A percentile compares a stretch with the other conserved stretches of the same genome.
Evolutionary conservation across 202 grass and related monocot genomes (phyloP).

Genomic region (Elaeis oleifera): DNA sequence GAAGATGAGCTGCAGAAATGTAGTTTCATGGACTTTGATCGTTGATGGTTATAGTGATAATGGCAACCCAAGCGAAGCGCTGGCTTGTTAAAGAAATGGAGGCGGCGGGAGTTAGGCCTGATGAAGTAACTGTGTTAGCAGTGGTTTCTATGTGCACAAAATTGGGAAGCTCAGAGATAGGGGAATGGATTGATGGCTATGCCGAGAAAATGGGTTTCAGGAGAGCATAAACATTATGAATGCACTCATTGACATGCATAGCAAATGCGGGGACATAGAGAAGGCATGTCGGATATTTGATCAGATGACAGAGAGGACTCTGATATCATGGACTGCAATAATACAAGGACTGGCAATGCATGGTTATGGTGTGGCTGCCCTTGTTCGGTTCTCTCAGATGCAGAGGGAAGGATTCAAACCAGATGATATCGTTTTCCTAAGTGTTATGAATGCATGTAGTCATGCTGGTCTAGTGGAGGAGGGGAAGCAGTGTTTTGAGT

Average conservation of each 20-base stretch:
- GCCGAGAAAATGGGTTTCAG: constrained; percentile 15
- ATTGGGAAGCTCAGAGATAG: constrained; percentile 17
- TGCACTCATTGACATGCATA: constrained; percentile 49
- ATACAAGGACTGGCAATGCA: constrained; percentile 46
- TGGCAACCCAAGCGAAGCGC: constrained; percentile 15
- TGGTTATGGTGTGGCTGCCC: constrained; percentile 32
- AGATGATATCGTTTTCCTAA: constrained; percentile 42
- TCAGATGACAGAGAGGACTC: constrained; percentile 17
- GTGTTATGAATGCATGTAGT: constrained; percentile 34
- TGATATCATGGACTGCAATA: constrained; percentile 49
- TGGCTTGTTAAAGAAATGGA: constrained; percentile 36
- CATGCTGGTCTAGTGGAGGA: constrained; percentile 26
- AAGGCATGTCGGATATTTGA: constrained; percentile 46
- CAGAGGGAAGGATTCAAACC: constrained; percentile 44
- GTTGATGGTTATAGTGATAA: constrained; percentile 39
- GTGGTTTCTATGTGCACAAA: constrained; percentile 38
- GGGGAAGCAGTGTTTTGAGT: constrained; percentile 31
- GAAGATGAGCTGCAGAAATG: constrained; percentile 16
- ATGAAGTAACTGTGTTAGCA: constrained; percentile 43
- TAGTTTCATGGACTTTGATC: constrained; percentile 58
- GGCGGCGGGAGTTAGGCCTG: constrained; percentile 15
- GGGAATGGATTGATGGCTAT: constrained; percentile 32
- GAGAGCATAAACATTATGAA: constrained; percentile 25
- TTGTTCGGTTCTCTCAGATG: constrained; percentile 48
- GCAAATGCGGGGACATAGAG: constrained; percentile 34